Evolutionary conservation across 768 basidiomycete species (phyloP).

Genomic region (Neoboletus subvelutipes): DNA sequence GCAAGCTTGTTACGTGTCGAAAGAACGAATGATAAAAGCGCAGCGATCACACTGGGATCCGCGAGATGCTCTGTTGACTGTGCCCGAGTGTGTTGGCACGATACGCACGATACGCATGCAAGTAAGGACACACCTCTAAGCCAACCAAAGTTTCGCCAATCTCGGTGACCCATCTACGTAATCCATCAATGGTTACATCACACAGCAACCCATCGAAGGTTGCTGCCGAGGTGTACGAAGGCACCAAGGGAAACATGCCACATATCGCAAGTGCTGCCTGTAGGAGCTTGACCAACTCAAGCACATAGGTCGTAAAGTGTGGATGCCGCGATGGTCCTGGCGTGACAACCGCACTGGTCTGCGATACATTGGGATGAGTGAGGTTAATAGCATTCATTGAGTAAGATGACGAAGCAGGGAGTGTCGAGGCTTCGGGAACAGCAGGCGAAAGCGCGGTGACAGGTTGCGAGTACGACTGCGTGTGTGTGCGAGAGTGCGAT

Average conservation of each 20-base stretch:
- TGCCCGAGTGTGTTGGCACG: not conserved
- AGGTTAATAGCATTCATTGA: slow-evolving; percentile 15
- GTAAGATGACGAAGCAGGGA: slow-evolving; percentile 21
- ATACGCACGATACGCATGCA: not conserved
- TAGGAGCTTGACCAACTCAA: slow-evolving; percentile 74
- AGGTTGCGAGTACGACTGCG: slow-evolving; percentile 32
- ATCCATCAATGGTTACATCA: slow-evolving; percentile 71
- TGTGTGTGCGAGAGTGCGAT: slow-evolving; percentile 30
- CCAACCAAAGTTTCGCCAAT: slow-evolving; percentile 62
- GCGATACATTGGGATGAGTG: slow-evolving; percentile 16
- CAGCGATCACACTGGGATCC: slow-evolving; percentile 70
- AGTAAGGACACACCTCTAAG: slow-evolving; percentile 48
- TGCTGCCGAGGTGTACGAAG: slow-evolving; percentile 8
- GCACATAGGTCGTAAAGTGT: slow-evolving; percentile 62
- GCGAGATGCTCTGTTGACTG: slow-evolving; percentile 72
- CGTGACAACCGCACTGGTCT: slow-evolving; percentile 7
- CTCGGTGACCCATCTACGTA: slow-evolving; percentile 64
- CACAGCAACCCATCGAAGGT: slow-evolving; percentile 70
- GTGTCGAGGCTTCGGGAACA: slow-evolving; percentile 25
- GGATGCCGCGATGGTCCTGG: slow-evolving; percentile 27
- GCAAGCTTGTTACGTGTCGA: slow-evolving; percentile 69
- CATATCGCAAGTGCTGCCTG: slow-evolving; percentile 72
- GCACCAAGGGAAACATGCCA: slow-evolving; percentile 52
- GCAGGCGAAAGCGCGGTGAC: slow-evolving; percentile 23
- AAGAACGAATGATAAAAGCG: slow-evolving; percentile 67